Percentiles rank a stretch among this genome's conserved stretches.
Evolutionary conservation across 2,329 filamentous ascomycete species (phyloP).

Genomic region (Huntiella savannae): DNA sequence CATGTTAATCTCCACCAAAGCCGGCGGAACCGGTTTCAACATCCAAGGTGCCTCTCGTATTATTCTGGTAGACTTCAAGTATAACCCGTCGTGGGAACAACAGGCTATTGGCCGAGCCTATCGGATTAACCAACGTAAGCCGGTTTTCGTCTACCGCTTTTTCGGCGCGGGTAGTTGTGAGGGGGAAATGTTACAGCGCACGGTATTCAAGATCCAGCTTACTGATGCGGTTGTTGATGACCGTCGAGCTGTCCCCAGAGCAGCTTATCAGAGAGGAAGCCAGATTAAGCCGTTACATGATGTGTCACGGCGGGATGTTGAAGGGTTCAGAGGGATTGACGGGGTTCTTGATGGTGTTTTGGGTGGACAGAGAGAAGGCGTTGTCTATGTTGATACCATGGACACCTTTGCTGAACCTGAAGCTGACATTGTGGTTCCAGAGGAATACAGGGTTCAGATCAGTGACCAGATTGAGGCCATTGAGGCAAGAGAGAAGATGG

Average conservation of each 20-base stretch:
- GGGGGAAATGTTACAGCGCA: slow-evolving; percentile 49
- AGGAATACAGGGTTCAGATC: slow-evolving; percentile 1
- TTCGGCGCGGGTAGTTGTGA: slow-evolving; percentile 65
- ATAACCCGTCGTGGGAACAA: slow-evolving; percentile 64
- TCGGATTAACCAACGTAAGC: slow-evolving; percentile 63
- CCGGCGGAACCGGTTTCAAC: slow-evolving; percentile 70
- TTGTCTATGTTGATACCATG: slow-evolving; percentile 8
- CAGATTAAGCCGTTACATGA: slow-evolving; percentile 1
- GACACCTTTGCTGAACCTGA: slow-evolving; percentile 10
- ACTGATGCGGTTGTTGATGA: slow-evolving; percentile 67
- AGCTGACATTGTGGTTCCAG: slow-evolving; percentile 3
- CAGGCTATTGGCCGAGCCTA: slow-evolving; percentile 78
- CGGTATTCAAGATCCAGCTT: slow-evolving; percentile 68
- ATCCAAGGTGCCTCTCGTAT: slow-evolving; percentile 70
- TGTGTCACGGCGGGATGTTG: no score
- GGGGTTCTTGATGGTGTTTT: no score
- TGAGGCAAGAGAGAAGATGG: slow-evolving; percentile 3
- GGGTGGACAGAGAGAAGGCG: neutral
- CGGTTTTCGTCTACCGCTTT: slow-evolving; percentile 72
- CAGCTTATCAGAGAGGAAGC: slow-evolving; percentile 27
- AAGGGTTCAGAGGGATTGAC: no score
- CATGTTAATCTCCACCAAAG: slow-evolving; percentile 65
- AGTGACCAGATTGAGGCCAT: neutral
- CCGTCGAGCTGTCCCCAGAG: slow-evolving; percentile 52
- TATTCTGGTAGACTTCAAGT: slow-evolving; percentile 67